phyloP scores from a whole-genome alignment of 371 early-diverging fungal genomes.

The Mortierella sp. region DNA sequence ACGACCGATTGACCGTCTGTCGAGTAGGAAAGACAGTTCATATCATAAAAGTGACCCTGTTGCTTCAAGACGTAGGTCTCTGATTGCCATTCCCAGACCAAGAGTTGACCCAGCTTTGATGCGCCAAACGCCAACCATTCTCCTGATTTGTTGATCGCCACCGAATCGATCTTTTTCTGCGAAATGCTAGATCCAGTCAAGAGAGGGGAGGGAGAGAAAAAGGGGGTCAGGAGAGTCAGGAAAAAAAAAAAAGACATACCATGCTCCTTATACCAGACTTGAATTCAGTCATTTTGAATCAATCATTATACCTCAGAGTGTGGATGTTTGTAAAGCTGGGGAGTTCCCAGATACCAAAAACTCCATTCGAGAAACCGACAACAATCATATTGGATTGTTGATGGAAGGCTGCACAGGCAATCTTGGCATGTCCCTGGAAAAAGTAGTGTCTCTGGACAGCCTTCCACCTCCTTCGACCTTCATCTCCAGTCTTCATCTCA shows the following conservation, averaged over 20 bases:
- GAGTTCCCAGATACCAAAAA: constrained; percentile 97
- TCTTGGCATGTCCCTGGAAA: constrained; percentile 75
- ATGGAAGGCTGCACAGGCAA: constrained; percentile 87
- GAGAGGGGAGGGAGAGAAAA: background rate
- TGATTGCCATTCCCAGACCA: constrained; percentile 99
- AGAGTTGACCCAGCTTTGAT: constrained; percentile 90
- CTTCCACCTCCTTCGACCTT: constrained; percentile 66
- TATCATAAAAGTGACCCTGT: constrained; percentile 96
- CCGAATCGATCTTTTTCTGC: constrained; percentile 89
- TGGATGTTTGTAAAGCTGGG: constrained; percentile 91
- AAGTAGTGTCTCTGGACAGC: constrained; percentile 75
- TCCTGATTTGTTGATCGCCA: constrained; percentile 88
- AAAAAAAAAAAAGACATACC: constrained; percentile 5
- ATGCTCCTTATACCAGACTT: background rate
- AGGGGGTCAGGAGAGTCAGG: background rate
- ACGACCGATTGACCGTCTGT: constrained; percentile 95
- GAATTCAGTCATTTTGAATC: background rate
- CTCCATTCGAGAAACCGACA: constrained; percentile 91
- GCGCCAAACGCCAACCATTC: constrained; percentile 99
- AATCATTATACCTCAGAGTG: constrained; percentile 75
- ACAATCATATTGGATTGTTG: constrained; percentile 78
- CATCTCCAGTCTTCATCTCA: constrained; percentile 53
- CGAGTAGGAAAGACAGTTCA: constrained; percentile 90
- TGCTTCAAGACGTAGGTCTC: constrained; percentile 98
- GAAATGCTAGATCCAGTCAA: constrained; percentile 76